Evolutionary conservation across 352 stramenopile genomes (phyloP), one percentile per base, ranked within the genome.

Genomic region (Globisporangium abappressorium): DNA sequence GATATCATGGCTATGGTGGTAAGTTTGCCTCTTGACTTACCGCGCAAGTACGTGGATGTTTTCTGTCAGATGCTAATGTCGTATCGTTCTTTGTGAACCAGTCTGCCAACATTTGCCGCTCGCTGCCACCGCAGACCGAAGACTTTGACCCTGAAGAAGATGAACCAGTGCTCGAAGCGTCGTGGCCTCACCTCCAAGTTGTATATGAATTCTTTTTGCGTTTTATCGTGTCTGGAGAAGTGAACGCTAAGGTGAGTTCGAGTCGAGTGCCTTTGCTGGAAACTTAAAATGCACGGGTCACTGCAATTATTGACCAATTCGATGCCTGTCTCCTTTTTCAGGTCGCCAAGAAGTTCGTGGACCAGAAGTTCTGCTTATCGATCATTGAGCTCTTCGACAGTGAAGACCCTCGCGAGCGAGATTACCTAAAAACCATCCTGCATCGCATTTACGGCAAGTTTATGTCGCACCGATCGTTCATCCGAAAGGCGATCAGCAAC

Each of bases 391-490:
- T 99, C 3, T 93, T 94, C 63, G 82, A 92, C 83, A 97, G 84
- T 26, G 97, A 99, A 76, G 98, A 99, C 85, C 97, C 97, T 65
- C 92, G 98, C 53, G 98, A 99, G 80, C 84, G 98, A 49, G 98
- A 99, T 71, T 99, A 99, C 77, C 82, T 99, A 46, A 99, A 99
- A 82, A 99, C 97, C 4, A 99, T 99, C 67, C 78, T 99, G 57
- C 98, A 99, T 72, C 92, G 98, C 53, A 99, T 99, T 55, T 99
- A 99, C 77, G 97, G 96, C 76, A 99, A 99, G 76, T 99, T 99
- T 74, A 99, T 99, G 93, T 97, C 90, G 56, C 96, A 99, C 68
- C 91, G 98, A 55, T 98, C 95, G 11, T 99, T 99, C 75, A 99
- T 99, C 71, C 94, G 97, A 43, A 95, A 97, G 69, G 92, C 95